These are phyloP conservation scores for Athelia psychrophila DNA, from an alignment of 1,284 basidiomycete genomes.

Conservation along the genomic window DNA sequence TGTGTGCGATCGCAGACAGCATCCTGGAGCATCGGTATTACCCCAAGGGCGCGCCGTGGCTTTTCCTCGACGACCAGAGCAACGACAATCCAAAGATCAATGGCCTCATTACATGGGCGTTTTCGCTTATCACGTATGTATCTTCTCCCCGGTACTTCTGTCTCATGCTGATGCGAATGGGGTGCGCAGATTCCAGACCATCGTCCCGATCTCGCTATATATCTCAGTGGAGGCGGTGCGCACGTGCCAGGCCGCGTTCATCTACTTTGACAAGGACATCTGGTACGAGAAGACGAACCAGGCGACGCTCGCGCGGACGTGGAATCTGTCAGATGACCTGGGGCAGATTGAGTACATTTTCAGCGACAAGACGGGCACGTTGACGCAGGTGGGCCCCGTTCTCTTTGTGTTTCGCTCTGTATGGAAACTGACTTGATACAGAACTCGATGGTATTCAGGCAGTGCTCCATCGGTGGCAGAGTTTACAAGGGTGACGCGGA, in stretches of 20 bases:
- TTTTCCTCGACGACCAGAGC: constrained; percentile 59
- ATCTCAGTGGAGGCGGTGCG: constrained; percentile 94
- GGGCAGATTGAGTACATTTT: constrained; percentile 96
- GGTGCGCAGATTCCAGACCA: constrained; percentile 81
- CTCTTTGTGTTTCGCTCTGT: too few relatives aligned
- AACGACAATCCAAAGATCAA: constrained; percentile 91
- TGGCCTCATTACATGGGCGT: constrained; percentile 88
- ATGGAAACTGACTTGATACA: constrained; percentile 29
- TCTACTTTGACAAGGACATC: constrained; percentile 93
- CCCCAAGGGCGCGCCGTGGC: constrained; percentile 78
- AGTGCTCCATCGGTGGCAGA: constrained; percentile 87
- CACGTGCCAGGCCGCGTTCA: constrained; percentile 83
- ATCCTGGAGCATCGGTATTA: constrained; percentile 76
- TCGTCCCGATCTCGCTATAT: constrained; percentile 96
- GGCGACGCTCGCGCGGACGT: constrained; percentile 83
- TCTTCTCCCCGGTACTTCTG: too few relatives aligned
- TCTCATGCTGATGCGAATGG: too few relatives aligned
- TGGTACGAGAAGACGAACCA: constrained; percentile 78
- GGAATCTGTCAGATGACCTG: constrained; percentile 96
- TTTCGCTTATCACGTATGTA: constrained; percentile 91
- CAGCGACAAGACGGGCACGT: constrained; percentile 96
- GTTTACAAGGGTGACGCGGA: constrained; percentile 71
- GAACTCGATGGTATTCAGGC: constrained; percentile 96
- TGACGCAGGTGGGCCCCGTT: constrained; percentile 74
- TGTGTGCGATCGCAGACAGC: constrained; percentile 86